These are phyloP conservation scores for Cytospora leucostoma DNA, from an alignment of 2,329 filamentous ascomycete genomes.

Conservation along the genomic window DNA sequence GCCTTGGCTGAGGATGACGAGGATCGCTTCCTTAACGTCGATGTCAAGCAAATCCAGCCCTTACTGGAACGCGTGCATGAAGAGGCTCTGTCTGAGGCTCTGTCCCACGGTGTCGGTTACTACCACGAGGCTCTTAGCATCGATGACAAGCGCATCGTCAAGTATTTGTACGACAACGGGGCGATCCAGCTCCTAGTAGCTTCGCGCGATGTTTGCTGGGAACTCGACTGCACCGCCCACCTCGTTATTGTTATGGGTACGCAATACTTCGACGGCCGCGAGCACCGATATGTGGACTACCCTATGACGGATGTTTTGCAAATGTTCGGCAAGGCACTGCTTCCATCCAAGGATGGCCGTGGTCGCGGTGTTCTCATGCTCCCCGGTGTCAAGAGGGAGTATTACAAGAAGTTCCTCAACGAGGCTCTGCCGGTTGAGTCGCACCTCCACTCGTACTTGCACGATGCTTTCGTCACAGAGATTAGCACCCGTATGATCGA, in stretches of 20 bases:
- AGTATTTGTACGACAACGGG: slow-evolving; percentile 85
- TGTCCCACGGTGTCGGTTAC: slow-evolving; percentile 94
- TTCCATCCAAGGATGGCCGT: slow-evolving; percentile 74
- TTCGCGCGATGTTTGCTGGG: slow-evolving; percentile 91
- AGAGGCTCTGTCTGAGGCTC: slow-evolving; percentile 80
- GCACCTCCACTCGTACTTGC: slow-evolving; percentile 85
- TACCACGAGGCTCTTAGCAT: slow-evolving; percentile 91
- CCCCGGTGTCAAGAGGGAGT: slow-evolving; percentile 89
- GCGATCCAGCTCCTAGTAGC: slow-evolving; percentile 81
- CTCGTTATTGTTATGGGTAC: slow-evolving; percentile 97
- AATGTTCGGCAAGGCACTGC: slow-evolving; percentile 94
- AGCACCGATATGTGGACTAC: slow-evolving; percentile 97
- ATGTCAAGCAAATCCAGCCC: slow-evolving; percentile 77
- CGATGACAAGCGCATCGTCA: slow-evolving; percentile 90
- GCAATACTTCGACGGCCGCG: slow-evolving; percentile 93
- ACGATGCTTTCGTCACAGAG: slow-evolving; percentile 95
- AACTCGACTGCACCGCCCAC: slow-evolving; percentile 83
- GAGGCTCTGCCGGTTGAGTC: slow-evolving; percentile 96
- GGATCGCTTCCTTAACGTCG: slow-evolving; percentile 87
- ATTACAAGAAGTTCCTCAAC: slow-evolving; percentile 98
- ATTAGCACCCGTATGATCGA: slow-evolving; percentile 95
- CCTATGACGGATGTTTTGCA: slow-evolving; percentile 91
- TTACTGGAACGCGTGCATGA: slow-evolving; percentile 84
- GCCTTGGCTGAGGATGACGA: slow-evolving; percentile 89
- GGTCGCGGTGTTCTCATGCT: slow-evolving; percentile 96